Evolutionary conservation across 169 alveolate species (phyloP).

Genomic region (Cyclospora cayetanensis): DNA sequence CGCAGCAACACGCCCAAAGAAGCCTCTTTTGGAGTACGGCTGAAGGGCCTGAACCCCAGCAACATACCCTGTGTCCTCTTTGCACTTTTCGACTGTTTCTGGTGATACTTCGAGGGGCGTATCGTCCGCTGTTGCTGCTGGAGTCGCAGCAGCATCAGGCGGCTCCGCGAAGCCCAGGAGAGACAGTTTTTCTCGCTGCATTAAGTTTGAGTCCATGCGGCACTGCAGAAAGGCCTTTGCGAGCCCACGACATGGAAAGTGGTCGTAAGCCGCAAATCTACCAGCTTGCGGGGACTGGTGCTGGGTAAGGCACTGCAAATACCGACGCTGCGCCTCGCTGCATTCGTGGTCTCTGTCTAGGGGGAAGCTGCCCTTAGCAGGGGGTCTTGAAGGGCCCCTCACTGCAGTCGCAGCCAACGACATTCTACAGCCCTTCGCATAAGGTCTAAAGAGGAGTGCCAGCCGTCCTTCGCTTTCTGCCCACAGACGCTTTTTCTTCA

Average conservation of each 20-base stretch:
- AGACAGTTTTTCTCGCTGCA: neutral
- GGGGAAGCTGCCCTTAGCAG: slow-evolving; percentile 81
- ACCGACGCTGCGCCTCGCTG: slow-evolving; percentile 55
- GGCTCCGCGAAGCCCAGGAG: neutral
- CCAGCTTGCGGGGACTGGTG: neutral
- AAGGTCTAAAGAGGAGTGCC: too few relatives aligned
- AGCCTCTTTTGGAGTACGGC: slow-evolving; percentile 15
- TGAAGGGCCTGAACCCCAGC: neutral
- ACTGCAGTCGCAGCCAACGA: neutral
- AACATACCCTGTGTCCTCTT: neutral
- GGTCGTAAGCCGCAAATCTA: slow-evolving; percentile 59
- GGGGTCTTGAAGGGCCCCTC: slow-evolving; percentile 69
- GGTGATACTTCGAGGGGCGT: neutral
- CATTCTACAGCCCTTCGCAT: neutral
- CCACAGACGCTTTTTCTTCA: too few relatives aligned
- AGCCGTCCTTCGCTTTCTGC: too few relatives aligned
- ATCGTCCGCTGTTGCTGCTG: neutral
- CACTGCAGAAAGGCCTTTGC: slow-evolving; percentile 76
- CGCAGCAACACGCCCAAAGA: neutral
- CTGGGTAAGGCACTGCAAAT: slow-evolving; percentile 71
- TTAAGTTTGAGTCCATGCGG: slow-evolving; percentile 69
- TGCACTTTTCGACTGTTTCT: neutral
- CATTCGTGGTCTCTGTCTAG: slow-evolving; percentile 77
- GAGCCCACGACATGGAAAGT: slow-evolving; percentile 70
- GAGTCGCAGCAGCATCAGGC: neutral